These are phyloP conservation scores for Nemania sp. DNA, from an alignment of 2,329 filamentous ascomycete species.

Conservation along the genomic window DNA sequence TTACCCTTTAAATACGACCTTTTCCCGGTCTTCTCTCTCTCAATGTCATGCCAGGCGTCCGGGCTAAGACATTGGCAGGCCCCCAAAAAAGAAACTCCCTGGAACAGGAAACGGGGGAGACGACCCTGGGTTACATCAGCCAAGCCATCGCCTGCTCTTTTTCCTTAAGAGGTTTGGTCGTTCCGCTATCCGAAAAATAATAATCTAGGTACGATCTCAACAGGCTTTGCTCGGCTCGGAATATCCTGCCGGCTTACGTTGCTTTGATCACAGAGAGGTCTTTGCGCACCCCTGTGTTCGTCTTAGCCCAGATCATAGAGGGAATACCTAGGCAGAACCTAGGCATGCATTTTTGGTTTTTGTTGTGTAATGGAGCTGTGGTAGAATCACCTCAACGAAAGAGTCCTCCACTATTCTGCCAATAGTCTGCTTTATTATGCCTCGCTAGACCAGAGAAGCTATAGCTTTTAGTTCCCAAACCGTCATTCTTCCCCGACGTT, in stretches of 20 bases:
- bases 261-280: too few species aligned
- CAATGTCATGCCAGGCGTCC: too few species aligned
- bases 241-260: too few species aligned
- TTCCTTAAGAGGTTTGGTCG: not conserved
- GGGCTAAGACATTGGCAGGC: not conserved
- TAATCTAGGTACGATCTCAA: too few species aligned
- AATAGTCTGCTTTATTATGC: not conserved
- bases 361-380: not conserved
- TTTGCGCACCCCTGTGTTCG: too few species aligned
- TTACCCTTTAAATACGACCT: not conserved
- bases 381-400: too few species aligned
- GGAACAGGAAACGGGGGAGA: not conserved
- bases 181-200: not conserved
- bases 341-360: too few species aligned
- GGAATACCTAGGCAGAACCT: too few species aligned
- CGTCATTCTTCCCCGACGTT: constrained; percentile 14
- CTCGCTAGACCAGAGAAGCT: too few species aligned
- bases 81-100: not conserved
- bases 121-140: not conserved
- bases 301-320: too few species aligned
- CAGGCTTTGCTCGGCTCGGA: too few species aligned
- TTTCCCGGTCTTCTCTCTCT: not conserved
- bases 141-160: not conserved
- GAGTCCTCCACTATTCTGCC: too few species aligned
- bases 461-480: constrained; percentile 13